These are phyloP conservation scores for Sarocladiaceae sp. DNA, from an alignment of 2,329 filamentous ascomycete genomes.

Conservation along the genomic window DNA sequence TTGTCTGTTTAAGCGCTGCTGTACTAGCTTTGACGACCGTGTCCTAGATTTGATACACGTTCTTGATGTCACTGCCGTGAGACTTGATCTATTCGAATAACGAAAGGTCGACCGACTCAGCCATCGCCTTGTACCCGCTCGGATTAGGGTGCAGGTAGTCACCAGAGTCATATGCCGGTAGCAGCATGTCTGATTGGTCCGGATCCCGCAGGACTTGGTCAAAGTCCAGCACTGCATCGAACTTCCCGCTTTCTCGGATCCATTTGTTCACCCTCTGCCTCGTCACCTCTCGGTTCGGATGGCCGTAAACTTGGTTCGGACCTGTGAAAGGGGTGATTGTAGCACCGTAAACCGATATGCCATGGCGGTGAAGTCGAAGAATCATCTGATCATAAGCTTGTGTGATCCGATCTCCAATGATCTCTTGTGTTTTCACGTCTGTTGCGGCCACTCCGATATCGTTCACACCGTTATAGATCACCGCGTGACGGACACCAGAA, in stretches of 20 bases:
- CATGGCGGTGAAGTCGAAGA: constrained; percentile 44
- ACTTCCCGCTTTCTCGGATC: constrained; percentile 49
- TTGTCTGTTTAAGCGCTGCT: too few species aligned
- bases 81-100: constrained; percentile 31
- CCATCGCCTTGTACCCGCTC: constrained; percentile 51
- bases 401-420: constrained; percentile 43
- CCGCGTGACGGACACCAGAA: constrained; percentile 46
- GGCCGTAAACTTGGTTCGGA: constrained; percentile 47
- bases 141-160: constrained; percentile 58
- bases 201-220: constrained; percentile 49
- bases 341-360: constrained; percentile 52
- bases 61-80: too few species aligned
- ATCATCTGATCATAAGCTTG: constrained; percentile 54
- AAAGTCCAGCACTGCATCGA: constrained; percentile 61
- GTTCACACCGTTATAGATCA: constrained; percentile 62
- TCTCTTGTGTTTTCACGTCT: constrained; percentile 35
- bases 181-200: constrained; percentile 34
- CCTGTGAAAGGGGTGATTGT: constrained; percentile 43
- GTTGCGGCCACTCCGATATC: constrained; percentile 53
- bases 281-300: constrained; percentile 47
- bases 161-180: constrained; percentile 44
- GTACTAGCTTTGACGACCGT: too few species aligned
- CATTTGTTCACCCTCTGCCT: constrained; percentile 53
- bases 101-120: constrained; percentile 46
- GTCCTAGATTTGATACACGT: too few species aligned